A percentile compares a stretch with the other conserved stretches of the same genome.
These are phyloP conservation scores for Wickerhamiella lipophila DNA, from an alignment of 805 yeast species.

Conservation along the genomic window DNA sequence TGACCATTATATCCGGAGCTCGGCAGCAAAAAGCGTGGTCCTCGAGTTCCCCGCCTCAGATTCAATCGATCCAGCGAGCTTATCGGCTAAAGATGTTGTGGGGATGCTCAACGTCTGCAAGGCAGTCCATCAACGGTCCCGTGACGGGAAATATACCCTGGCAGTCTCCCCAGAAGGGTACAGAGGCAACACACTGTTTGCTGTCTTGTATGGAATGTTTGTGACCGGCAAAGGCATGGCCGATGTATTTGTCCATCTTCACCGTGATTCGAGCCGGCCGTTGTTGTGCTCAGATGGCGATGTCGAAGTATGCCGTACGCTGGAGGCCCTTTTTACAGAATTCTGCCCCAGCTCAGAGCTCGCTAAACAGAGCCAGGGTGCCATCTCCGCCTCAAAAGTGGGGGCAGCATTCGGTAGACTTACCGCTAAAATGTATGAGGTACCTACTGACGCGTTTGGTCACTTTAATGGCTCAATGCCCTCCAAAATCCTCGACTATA, in stretches of 20 bases:
- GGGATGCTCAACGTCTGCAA: conserved; percentile 50
- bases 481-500: conserved; percentile 66
- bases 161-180: conserved; percentile 83
- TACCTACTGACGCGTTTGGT: conserved; percentile 24
- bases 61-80: conserved; percentile 36
- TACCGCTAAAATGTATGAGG: conserved; percentile 9
- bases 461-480: conserved; percentile 58
- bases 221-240: conserved; percentile 46
- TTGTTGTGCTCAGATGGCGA: conserved; percentile 75
- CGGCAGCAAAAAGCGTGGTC: conserved; percentile 8
- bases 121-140: conserved; percentile 37
- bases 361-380: conserved; percentile 15
- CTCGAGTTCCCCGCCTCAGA: conserved; percentile 13
- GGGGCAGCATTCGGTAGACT: conserved; percentile 7
- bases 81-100: conserved; percentile 26
- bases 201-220: conserved; percentile 59
- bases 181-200: conserved; percentile 74
- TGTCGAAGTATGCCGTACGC: conserved; percentile 46
- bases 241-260: conserved; percentile 55
- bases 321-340: conserved; percentile 48
- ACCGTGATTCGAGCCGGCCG: conserved; percentile 55
- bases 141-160: conserved; percentile 30
- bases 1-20: conserved; percentile 21
- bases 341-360: conserved; percentile 40
- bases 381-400: conserved; percentile 10